phyloP scores from a whole-genome alignment of 1,139 yeast genomes.

The Debaryomyces udenii region DNA sequence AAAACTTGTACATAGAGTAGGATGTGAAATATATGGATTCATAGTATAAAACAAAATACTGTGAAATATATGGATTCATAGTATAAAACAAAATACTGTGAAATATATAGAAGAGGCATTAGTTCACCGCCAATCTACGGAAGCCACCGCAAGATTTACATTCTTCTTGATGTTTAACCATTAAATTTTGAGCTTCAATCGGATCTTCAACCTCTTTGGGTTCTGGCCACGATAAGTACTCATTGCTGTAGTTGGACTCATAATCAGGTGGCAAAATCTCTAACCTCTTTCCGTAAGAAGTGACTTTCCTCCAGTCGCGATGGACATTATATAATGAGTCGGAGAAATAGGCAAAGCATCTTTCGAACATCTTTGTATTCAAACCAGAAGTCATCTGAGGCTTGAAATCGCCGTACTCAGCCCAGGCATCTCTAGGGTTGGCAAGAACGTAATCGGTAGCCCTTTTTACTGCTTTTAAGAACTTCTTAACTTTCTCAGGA shows the following conservation, averaged over 20 bases:
- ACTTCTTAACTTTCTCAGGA: slow-evolving; percentile 49
- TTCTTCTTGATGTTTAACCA: slow-evolving; percentile 49
- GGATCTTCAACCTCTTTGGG: slow-evolving; percentile 53
- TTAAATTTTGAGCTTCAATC: slow-evolving; percentile 45
- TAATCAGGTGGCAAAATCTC: slow-evolving; percentile 54
- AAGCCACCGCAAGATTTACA: slow-evolving; percentile 54
- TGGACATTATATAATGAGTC: slow-evolving; percentile 55
- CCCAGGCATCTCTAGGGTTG: slow-evolving; percentile 50
- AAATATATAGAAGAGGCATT: not conserved
- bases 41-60: not conserved
- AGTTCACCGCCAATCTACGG: slow-evolving; percentile 41
- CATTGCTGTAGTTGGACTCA: slow-evolving; percentile 53
- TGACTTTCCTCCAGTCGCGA: slow-evolving; percentile 61
- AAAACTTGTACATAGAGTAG: slow-evolving; percentile 9
- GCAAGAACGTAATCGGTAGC: slow-evolving; percentile 52
- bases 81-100: not conserved
- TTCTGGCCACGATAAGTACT: slow-evolving; percentile 52
- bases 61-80: not conserved
- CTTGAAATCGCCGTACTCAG: slow-evolving; percentile 49
- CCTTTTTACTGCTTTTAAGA: slow-evolving; percentile 51
- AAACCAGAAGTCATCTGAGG: slow-evolving; percentile 48
- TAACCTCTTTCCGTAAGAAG: slow-evolving; percentile 57
- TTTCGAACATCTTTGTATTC: slow-evolving; percentile 51
- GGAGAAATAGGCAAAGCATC: slow-evolving; percentile 59
- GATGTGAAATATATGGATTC: not conserved